Evolutionary conservation across 2,329 filamentous ascomycete genomes (phyloP), one percentile per base, ranked within the genome.

Genomic region (Trichoderma endophyticum): DNA sequence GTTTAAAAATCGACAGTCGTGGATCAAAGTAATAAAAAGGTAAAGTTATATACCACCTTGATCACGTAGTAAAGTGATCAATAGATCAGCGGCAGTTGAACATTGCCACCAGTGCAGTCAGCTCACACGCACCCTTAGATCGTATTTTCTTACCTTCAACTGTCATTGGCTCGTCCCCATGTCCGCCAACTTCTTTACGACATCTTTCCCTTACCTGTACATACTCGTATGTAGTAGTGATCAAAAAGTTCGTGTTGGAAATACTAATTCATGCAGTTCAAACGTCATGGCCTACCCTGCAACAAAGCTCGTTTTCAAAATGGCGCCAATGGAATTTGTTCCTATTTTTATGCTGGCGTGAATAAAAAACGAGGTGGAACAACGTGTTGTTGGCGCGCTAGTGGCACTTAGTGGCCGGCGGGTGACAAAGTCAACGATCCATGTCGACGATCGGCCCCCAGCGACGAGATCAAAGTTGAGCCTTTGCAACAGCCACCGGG

Each of bases 371-470:
- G 30, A 43, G 51, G 24, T 30, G 51, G 56, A 59, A 68, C 62
- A 64, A 66, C 54, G 56, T 69, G 24, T n/a, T 57, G 66, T 1
- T 69, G 66, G 66, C 56, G 66, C 66, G 56, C 66, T 69, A 69
- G 56, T 24, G 39, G 15, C 66, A 18, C 14, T 15, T 61, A 60
- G 66, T 32, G 56, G 36, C 36, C 39, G 61, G 36, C 34, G 56
- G 66, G 39, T 26, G 26, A 68, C 28, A 69, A 26, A 61, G 56
- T 48, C 66, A 36, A 36, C 15, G 34, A 61, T 62, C 67, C 67
- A 70, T 70, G 67, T 62, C 56, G 67, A 32, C 39, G 67, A 70
- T 70, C 67, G 67, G 63, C 39, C 39, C 39, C 39, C 39, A 43
- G 39, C 39, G 39, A 43, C 51, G 12, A 60, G 66, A 68, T 68